A percentile compares a stretch with the other conserved stretches of the same genome.
Evolutionary conservation across 164 flowering plant genomes (phyloP).

Genomic region (Dillenia turbinata): DNA sequence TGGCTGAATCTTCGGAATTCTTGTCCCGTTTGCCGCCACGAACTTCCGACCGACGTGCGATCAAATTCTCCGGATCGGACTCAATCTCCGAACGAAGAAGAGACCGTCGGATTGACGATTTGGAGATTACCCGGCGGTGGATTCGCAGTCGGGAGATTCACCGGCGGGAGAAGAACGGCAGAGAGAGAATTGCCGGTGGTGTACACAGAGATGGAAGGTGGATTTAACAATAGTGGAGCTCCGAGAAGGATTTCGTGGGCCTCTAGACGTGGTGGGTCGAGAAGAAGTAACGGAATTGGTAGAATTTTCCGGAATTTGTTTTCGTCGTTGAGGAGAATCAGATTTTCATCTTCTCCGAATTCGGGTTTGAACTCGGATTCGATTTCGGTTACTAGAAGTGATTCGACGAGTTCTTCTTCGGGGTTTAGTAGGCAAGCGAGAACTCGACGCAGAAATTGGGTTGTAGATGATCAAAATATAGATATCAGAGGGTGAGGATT

Average conservation of each 20-base stretch:
- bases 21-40: slow-evolving; percentile 78
- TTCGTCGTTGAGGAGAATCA: slow-evolving; percentile 40
- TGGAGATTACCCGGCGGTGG: slow-evolving; percentile 90
- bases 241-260: slow-evolving; percentile 53
- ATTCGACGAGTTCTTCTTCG: slow-evolving; percentile 14
- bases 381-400: slow-evolving; percentile 9
- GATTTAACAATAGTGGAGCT: slow-evolving; percentile 31
- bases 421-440: slow-evolving; percentile 15
- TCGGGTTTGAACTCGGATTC: slow-evolving; percentile 1
- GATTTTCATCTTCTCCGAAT: slow-evolving; percentile 24
- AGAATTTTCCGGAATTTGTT: slow-evolving; percentile 37
- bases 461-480: slow-evolving; percentile 17
- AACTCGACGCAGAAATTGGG: slow-evolving; percentile 18
- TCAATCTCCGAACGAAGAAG: slow-evolving; percentile 29
- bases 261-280: slow-evolving; percentile 29
- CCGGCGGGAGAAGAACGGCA: slow-evolving; percentile 39
- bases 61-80: slow-evolving; percentile 14
- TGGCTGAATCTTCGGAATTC: slow-evolving; percentile 72
- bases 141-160: slow-evolving; percentile 78
- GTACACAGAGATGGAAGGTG: slow-evolving; percentile 75
- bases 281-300: slow-evolving; percentile 43
- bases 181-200: slow-evolving; percentile 65
- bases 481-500: background rate
- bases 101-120: slow-evolving; percentile 55
- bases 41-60: slow-evolving; percentile 43